These are phyloP conservation scores for Eremothecium cymbalariae DNA, from an alignment of 1,139 yeast species.

Conservation along the genomic window DNA sequence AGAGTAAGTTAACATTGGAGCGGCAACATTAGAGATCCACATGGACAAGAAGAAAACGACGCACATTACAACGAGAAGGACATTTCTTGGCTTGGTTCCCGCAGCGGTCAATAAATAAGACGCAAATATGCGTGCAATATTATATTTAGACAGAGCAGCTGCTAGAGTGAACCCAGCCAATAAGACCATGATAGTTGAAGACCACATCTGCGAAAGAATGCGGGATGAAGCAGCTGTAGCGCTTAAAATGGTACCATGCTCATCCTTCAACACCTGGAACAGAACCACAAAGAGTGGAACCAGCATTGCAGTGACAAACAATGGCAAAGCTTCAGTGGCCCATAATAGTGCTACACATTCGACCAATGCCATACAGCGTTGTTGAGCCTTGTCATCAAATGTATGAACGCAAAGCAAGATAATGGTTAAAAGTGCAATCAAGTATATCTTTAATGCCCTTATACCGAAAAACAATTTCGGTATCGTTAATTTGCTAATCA, in stretches of 20 bases:
- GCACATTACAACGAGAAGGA: slow-evolving; percentile 55
- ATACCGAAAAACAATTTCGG: slow-evolving; percentile 36
- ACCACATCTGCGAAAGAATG: slow-evolving; percentile 61
- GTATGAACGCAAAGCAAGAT: slow-evolving; percentile 47
- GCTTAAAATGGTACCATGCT: slow-evolving; percentile 42
- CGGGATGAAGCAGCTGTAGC: slow-evolving; percentile 48
- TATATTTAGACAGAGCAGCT: slow-evolving; percentile 63
- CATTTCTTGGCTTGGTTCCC: slow-evolving; percentile 59
- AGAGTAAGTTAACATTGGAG: slow-evolving; percentile 66
- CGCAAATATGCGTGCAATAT: slow-evolving; percentile 59
- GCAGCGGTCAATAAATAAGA: slow-evolving; percentile 57
- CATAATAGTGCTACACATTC: slow-evolving; percentile 63
- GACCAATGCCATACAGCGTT: slow-evolving; percentile 59
- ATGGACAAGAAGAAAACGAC: slow-evolving; percentile 63
- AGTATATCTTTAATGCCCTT: slow-evolving; percentile 38
- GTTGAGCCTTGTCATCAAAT: slow-evolving; percentile 51
- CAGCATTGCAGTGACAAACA: slow-evolving; percentile 57
- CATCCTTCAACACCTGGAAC: slow-evolving; percentile 50
- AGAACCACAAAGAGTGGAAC: slow-evolving; percentile 52
- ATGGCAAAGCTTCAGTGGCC: slow-evolving; percentile 68
- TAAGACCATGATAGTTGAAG: slow-evolving; percentile 59
- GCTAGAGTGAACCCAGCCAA: slow-evolving; percentile 70
- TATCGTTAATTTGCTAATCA: slow-evolving; percentile 26
- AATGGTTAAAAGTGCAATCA: slow-evolving; percentile 41
- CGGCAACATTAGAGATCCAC: slow-evolving; percentile 78